phyloP scores from a whole-genome alignment of 208 protist species.

The Naegleria fowleri region DNA sequence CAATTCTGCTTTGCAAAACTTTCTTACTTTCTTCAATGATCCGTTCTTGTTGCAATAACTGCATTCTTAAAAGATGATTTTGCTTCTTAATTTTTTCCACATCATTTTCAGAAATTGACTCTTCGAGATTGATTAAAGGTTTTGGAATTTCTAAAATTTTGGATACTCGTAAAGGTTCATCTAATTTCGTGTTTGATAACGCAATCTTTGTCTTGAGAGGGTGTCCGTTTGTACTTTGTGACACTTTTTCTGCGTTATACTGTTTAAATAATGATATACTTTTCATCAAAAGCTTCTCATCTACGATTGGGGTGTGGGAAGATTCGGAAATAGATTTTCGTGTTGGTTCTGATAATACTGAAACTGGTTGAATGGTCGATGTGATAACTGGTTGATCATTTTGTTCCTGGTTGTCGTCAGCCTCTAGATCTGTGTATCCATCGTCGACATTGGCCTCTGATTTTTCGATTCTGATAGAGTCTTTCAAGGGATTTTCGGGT shows the following conservation, averaged over 20 bases:
- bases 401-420: neutral
- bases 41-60: neutral
- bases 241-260: neutral
- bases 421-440: neutral
- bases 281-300: neutral
- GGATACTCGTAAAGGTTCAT: neutral
- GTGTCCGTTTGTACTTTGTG: neutral
- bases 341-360: neutral
- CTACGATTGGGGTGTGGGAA: neutral
- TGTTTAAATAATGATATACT: constrained; percentile 7
- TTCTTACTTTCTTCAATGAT: neutral
- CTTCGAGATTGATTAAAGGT: neutral
- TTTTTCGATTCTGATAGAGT: neutral
- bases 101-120: neutral
- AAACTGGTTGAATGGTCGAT: no score
- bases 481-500: neutral
- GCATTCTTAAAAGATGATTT: neutral
- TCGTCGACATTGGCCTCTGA: neutral
- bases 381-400: neutral
- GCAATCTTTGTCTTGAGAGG: neutral
- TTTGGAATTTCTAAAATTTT: neutral
- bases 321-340: neutral
- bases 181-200: neutral
- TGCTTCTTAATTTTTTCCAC: neutral
- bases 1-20: neutral